A percentile compares a stretch with the other conserved stretches of the same genome.
Evolutionary conservation across 331 rosid genomes (phyloP).

Genomic region (Spiraea crenata): DNA sequence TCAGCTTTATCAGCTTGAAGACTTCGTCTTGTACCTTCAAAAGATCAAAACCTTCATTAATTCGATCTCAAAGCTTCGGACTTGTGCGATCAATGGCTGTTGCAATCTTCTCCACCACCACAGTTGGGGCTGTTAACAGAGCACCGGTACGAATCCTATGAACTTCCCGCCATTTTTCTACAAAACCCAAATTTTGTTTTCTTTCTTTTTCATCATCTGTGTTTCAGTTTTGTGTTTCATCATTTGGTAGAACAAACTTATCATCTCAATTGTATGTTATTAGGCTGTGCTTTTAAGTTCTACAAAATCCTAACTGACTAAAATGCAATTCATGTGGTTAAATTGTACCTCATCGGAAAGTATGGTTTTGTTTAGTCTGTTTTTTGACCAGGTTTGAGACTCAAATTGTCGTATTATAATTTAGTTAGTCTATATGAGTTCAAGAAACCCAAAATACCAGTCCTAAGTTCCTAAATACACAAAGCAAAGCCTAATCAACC

Average conservation of each 20-base stretch:
- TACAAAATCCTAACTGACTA: too few relatives aligned
- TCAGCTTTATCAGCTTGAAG: not conserved
- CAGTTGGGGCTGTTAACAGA: conserved; percentile 38
- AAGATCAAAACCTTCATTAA: not conserved
- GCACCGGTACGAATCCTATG: conserved; percentile 42
- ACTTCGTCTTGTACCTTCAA: not conserved
- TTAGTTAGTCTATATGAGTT: too few relatives aligned
- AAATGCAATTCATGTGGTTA: too few relatives aligned
- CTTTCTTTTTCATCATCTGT: conserved; percentile 8
- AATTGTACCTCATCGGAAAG: too few relatives aligned
- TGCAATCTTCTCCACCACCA: conserved; percentile 48
- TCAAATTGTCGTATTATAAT: too few relatives aligned
- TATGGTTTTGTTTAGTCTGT: too few relatives aligned
- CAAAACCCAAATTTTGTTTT: not conserved
- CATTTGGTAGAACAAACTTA: not conserved
- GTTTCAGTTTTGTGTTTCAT: not conserved
- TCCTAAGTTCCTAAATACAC: too few relatives aligned
- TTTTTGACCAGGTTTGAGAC: too few relatives aligned
- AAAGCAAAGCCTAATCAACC: too few relatives aligned
- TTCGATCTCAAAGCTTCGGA: conserved; percentile 5
- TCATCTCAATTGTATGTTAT: not conserved
- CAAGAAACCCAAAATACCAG: too few relatives aligned
- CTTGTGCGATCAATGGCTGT: conserved; percentile 45
- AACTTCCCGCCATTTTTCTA: conserved; percentile 20
- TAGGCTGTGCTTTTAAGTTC: not conserved